Conservation (phyloP, 805 yeast genomes). For the Jamesozyma jinghongensis region DNA sequence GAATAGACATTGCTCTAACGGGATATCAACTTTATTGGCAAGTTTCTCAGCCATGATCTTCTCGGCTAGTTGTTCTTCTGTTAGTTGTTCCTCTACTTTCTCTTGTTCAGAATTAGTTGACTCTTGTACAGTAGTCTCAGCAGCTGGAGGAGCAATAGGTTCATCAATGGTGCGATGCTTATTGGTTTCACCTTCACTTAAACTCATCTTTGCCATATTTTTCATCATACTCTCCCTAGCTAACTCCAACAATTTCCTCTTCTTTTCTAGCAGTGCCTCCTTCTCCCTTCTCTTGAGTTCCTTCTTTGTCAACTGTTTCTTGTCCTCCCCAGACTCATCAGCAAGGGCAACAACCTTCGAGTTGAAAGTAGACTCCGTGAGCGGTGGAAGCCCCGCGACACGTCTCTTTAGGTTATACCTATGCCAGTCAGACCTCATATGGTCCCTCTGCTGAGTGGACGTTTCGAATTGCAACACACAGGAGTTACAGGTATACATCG, state of each 20-base stretch:
- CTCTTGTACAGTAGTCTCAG: not conserved
- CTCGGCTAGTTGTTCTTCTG: slow-evolving; percentile 34
- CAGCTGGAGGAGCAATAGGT: slow-evolving; percentile 3
- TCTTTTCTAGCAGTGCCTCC: slow-evolving; percentile 36
- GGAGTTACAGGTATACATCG: slow-evolving; percentile 66
- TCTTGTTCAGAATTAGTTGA: not conserved
- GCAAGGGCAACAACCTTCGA: slow-evolving; percentile 43
- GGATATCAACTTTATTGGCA: slow-evolving; percentile 36
- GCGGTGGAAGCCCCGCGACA: slow-evolving; percentile 78
- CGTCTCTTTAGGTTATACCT: slow-evolving; percentile 90
- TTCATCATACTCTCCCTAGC: slow-evolving; percentile 34
- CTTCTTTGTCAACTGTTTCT: slow-evolving; percentile 33
- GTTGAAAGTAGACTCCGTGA: slow-evolving; percentile 56
- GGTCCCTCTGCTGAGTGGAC: slow-evolving; percentile 73
- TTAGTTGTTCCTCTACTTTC: slow-evolving; percentile 8
- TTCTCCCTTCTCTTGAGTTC: slow-evolving; percentile 36
- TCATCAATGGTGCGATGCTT: slow-evolving; percentile 1
- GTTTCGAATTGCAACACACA: slow-evolving; percentile 72
- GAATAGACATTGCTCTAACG: slow-evolving; percentile 45
- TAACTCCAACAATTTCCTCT: slow-evolving; percentile 32
- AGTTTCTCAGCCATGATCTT: slow-evolving; percentile 33
- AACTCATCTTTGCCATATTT: slow-evolving; percentile 11
- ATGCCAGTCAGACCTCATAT: slow-evolving; percentile 98
- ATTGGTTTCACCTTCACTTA: slow-evolving; percentile 5
- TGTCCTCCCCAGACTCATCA: slow-evolving; percentile 8